Base-by-base conservation (phyloP, 139 green algal species). In the Dunaliella primolecta region DNA sequence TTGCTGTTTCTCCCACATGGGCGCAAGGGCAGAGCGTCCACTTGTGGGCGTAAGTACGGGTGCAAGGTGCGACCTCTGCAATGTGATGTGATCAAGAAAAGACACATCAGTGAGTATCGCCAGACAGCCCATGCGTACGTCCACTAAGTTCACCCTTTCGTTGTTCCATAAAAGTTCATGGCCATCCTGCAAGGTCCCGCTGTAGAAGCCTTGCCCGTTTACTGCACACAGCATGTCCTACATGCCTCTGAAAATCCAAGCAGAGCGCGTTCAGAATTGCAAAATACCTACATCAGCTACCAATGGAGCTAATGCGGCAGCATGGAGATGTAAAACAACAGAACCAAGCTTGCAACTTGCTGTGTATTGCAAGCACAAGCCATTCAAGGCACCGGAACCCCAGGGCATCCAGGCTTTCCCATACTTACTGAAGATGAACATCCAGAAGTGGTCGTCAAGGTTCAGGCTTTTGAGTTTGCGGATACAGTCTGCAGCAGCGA, bases 21-120 rank as follows among this genome's bases (percentile, higher is more conserved):
- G 81, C 88, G 56, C 88, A 91, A 0, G 86, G 86, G 86, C 88
- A 91, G 2, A 89, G 84, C 21, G 88, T 89, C 88, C 88, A 91
- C 78, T 89, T 91, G 74, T 89, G 88, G 30, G 79, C 84, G 57
- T 84, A 89, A 3, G 81, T 85, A 64, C 88, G 86, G 15, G 85
- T 37, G 30, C 88, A 91, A 20, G 85, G 85, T 2, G 83, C 83
- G 1, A 91, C 88, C 88, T 91, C 82, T 35, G 46, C 35, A 46
- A 81, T 31, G 31, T 56, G 11, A 27, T 7, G 29, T 2, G 11
- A 27, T 7, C 75, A 24, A 2, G 3, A 25, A 30, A 71, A 36
- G 23, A 33, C 34, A 70, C n/a, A n/a, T n/a, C n/a, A n/a, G n/a
- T n/a, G n/a, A n/a, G n/a, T n/a, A n/a, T n/a, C n/a, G n/a, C n/a